Conservation (phyloP, 306 rosid species). For the Adenanthera pavonina region DNA sequence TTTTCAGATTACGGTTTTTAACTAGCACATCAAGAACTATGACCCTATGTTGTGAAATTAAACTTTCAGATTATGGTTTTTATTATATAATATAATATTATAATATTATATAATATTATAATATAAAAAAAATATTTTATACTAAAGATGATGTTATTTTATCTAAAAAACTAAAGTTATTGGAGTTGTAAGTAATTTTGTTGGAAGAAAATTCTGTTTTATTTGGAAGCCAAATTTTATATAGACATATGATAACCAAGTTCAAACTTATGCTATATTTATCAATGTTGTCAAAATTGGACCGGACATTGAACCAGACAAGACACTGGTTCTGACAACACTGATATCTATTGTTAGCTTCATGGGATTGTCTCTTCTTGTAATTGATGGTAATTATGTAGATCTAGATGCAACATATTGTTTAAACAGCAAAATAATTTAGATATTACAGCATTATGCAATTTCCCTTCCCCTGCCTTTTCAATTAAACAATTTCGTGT, state of each 20-base stretch:
- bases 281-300: too few relatives aligned
- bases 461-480: background rate
- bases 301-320: too few relatives aligned
- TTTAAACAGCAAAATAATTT: background rate
- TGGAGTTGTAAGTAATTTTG: constrained; percentile 86
- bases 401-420: background rate
- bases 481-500: background rate
- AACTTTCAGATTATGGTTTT: too few relatives aligned
- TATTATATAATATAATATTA: too few relatives aligned
- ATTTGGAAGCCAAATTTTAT: constrained; percentile 2
- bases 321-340: too few relatives aligned
- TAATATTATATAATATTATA: too few relatives aligned
- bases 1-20: too few relatives aligned
- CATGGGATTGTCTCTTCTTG: background rate
- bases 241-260: background rate
- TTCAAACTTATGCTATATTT: constrained; percentile 11
- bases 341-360: background rate
- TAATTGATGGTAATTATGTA: constrained; percentile 11
- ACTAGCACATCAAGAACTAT: too few relatives aligned
- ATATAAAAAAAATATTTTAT: too few relatives aligned
- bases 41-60: too few relatives aligned
- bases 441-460: background rate
- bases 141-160: too few relatives aligned
- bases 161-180: constrained; percentile 47
- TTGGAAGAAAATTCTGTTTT: constrained; percentile 13